Base-by-base conservation (phyloP, 805 yeast species). In the Saccharomycopsis fodiens region DNA sequence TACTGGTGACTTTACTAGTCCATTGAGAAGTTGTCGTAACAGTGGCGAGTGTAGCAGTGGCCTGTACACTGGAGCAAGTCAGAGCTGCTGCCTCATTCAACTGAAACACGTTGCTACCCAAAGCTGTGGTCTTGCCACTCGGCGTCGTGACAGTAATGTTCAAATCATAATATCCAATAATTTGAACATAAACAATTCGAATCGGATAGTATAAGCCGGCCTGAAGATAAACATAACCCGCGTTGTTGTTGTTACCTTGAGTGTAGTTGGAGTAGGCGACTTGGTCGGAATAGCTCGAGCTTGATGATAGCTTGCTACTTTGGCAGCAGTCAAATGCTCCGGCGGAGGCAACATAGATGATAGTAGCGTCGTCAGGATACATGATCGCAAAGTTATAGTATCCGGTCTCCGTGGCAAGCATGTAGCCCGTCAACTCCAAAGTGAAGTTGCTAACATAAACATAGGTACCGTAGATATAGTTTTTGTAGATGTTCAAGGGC, bases 281-380 rank as follows among this genome's bases (percentile, higher is more conserved):
- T 16, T 34, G 13, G 21, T 41, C 35, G 25, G 22, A 36, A 3
- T n/a, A 21, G 39, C 15, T 21, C 3, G 39, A 36, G 15, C 21
- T 25, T 21, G 22, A 17, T n/a, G 21, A 7, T 10, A 17, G 21
- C 8, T 19, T 8, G 7, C 12, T 27, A 36, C 23, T 52, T 19
- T 54, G 47, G 54, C 68, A 64, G 52, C 68, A 64, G 10, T 48
- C 54, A 35, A 60, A 63, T 2, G 62, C 66, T 41, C 51, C 53
- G n/a, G 55, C 52, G 31, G 44, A 43, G 42, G 64, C 68, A 48
- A 63, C 39, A 40, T 54, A 53, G 15, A 63, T 51, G 52, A 57
- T 51, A 10, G 55, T 62, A 19, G 55, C 49, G 50, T 64, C 67
- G 54, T 63, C 68, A 22, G 57, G 55, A 3, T 32, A 20, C 4